Base-by-base conservation (phyloP, 2,329 filamentous ascomycete genomes). In the Thelonectria discophora region DNA sequence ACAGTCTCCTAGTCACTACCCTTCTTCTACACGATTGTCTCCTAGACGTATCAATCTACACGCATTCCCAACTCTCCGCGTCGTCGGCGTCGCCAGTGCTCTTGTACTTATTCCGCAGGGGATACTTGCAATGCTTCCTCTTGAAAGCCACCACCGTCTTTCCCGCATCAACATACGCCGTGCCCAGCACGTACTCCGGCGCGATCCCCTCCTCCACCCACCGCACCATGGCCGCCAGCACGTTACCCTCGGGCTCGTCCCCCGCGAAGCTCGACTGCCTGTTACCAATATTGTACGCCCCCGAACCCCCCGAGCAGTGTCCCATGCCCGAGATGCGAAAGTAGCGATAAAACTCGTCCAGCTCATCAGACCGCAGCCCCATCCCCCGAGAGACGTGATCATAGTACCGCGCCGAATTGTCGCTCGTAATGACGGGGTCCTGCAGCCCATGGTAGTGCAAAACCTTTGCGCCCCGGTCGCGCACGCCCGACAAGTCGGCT, bases 311-410 rank as follows among this genome's bases (percentile, higher is more conserved):
- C 27, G 63, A 55, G 67, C 83, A 86, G 73, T 86, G 83, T 12
- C 78, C 77, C 18, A 56, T 83, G 1, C 84, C 84, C 0, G 83
- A 82, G 30, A 86, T 78, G 18, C 74, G 75, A 70, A 86, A 86
- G 69, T 81, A 80, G 2, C 76, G 72, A 73, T 84, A 88, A 70
- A 82, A 83, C 15, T 81, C 78, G 5, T 80, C 82, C 32, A 81
- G 57, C 34, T 75, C 72, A 5, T 46, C 50, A 2, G 32, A 71
- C 45, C 39, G 64, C 71, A 78, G 39, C 72, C 73, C 42, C 72
- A 71, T 65, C 6, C 61, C 67, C 18, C 51, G 53, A 2, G 64
- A 56, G 24, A 71, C 60, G 32, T 58, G 64, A 42, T 71, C 60
- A 34, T 67, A 70, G 54, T 67, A 68, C 15, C 65, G 63, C 13